Evolutionary conservation across 768 basidiomycete species (phyloP), one percentile per base, ranked within the genome.

Genomic region (Sarcodon sp.): DNA sequence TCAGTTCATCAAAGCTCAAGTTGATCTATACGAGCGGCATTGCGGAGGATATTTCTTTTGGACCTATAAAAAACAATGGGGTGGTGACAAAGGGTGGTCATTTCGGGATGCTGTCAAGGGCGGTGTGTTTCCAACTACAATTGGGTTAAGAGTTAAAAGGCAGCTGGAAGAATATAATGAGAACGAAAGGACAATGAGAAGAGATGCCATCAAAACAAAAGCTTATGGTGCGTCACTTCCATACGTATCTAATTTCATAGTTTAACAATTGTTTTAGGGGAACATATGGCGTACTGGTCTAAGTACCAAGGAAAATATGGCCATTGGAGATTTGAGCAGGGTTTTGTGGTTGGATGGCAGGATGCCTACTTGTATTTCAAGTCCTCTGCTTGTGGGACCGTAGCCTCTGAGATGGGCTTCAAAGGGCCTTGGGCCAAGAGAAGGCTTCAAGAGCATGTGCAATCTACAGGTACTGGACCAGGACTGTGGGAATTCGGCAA

Each of bases 1-100:
- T 7, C 64, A 59, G 11, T 90, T 76, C 50, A 67, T 83, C 4
- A 59, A 68, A 13, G 80, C 86, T 3, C 78, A 91, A 60, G 62
- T 88, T 44, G 71, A 69, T 15, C 54, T 85, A 35, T 89, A 75
- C 51, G 84, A 87, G 49, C 59, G 63, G 43, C 54, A 64, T 34
- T 82, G 84, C 50, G 77, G 74, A 0, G 88, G 88, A 4, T 84
- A 76, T 73, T 90, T 80, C 66, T 90, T 84, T 59, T 88, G 88
- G 88, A 87, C 84, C 35, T 83, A 78, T 58, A 87, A 80, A 68
- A 87, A 88, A 61, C 71, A 78, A 45, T 58, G 64, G 4, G 61
- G 59, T 3, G 78, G 79, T 47, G 87, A 90, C 64, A 71, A 65
- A 4, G 87, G 87, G 0, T 89, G 87, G 88, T 76, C 76, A 31